Evolutionary conservation across 2,329 filamentous ascomycete species (phyloP).

Genomic region (Diaporthe sp.): DNA sequence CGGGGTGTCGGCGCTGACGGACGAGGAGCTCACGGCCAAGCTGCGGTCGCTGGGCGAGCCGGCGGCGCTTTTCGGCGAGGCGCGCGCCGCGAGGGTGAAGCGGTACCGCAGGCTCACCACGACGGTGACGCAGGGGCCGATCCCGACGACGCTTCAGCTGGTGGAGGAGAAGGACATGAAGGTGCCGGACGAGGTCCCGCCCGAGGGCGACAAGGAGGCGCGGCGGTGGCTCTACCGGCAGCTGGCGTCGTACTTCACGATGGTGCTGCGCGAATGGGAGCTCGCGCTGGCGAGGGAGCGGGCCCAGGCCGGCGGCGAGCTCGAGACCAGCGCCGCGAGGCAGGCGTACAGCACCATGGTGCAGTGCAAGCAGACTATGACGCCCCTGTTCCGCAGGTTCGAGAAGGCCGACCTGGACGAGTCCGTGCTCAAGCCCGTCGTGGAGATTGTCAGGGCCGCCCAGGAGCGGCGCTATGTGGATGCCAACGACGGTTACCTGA

Average conservation of each 20-base stretch:
- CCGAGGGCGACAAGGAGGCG: slow-evolving; percentile 72
- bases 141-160: slow-evolving; percentile 85
- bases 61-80: slow-evolving; percentile 84
- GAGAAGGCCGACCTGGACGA: slow-evolving; percentile 86
- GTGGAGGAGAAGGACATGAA: slow-evolving; percentile 93
- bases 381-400: slow-evolving; percentile 89
- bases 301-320: slow-evolving; percentile 48
- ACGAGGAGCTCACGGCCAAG: slow-evolving; percentile 77
- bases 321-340: slow-evolving; percentile 81
- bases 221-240: slow-evolving; percentile 85
- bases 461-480: slow-evolving; percentile 95
- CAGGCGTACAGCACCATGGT: slow-evolving; percentile 88
- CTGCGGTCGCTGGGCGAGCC: slow-evolving; percentile 83
- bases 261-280: slow-evolving; percentile 94
- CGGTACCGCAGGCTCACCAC: slow-evolving; percentile 78
- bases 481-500: slow-evolving; percentile 94
- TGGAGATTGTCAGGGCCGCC: slow-evolving; percentile 92
- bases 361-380: slow-evolving; percentile 89
- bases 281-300: slow-evolving; percentile 79
- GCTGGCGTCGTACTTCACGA: slow-evolving; percentile 94
- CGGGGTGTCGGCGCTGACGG: slow-evolving; percentile 73
- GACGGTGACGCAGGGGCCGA: slow-evolving; percentile 80
- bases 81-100: slow-evolving; percentile 75
- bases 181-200: slow-evolving; percentile 73
- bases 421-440: slow-evolving; percentile 82